Base-by-base conservation (phyloP, 768 basidiomycete genomes). In the Boletellus emodensis region DNA sequence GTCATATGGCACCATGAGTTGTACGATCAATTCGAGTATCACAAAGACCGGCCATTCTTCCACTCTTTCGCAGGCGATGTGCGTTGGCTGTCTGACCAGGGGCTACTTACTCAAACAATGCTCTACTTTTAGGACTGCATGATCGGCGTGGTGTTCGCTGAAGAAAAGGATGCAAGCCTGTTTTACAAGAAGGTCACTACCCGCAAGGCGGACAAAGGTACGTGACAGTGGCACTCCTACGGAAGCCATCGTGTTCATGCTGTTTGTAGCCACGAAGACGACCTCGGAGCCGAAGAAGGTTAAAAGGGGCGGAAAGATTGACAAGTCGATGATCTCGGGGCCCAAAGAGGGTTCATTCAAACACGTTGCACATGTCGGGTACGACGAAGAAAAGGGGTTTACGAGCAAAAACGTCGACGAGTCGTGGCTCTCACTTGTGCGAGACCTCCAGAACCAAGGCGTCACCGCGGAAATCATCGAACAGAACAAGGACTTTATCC, bases 331-430 rank as follows among this genome's bases (percentile, higher is more conserved):
- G 76, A 97, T 98, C 43, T 94, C 92, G 11, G 87, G 76, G 0
- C 94, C 94, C 2, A 80, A 83, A 4, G 66, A 72, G 1, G 84
- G 84, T 13, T 86, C 86, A 8, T 97, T 97, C 73, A 78, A 81
- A 50, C 94, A 97, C 62, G 78, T 96, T 39, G 92, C 88, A 1
- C 94, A 97, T 64, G 95, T 99, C 89, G 94, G 94, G 12, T 96
- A 87, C 66, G 90, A 96, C 60, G 66, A 80, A 0, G 84, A 95
- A 56, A 80, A 83, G 22, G 95, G 95, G 3, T 97, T 92, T 68
- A 86, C 84, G 0, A 89, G 87, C 1, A 78, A 75, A 14, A 90
- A 90, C 46, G 89, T 99, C 6, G 95, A 99, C 67, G 82, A 90
- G 1, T 90, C 87, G 5, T 98, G 95, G 95, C 74, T 81, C 40